phyloP scores from a whole-genome alignment of 768 basidiomycete species.

The Pleurotus platypus region DNA sequence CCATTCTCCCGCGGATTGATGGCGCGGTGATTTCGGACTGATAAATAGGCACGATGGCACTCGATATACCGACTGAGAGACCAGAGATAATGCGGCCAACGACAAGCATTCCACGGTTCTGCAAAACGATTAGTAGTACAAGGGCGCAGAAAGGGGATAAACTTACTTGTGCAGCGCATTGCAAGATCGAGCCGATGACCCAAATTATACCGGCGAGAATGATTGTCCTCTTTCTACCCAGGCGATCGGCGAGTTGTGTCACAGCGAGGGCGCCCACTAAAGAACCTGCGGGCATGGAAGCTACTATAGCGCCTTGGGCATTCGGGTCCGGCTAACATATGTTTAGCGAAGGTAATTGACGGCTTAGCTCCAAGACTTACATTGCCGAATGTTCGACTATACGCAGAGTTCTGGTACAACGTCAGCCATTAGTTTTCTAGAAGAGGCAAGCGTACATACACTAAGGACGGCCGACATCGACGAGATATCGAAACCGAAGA shows the following conservation, averaged over 20 bases:
- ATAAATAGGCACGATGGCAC: conserved; percentile 68
- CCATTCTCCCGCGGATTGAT: conserved; percentile 68
- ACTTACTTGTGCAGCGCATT: conserved; percentile 52
- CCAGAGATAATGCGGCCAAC: conserved; percentile 68
- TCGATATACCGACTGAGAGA: conserved; percentile 62
- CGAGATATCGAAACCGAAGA: conserved; percentile 80
- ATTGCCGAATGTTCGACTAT: conserved; percentile 29
- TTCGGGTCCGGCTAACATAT: conserved; percentile 40
- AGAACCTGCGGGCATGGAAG: conserved; percentile 75
- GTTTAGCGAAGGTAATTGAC: neutral
- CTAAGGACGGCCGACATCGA: conserved; percentile 77
- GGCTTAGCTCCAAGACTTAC: conserved; percentile 19
- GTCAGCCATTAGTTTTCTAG: neutral
- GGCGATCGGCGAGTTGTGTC: conserved; percentile 55
- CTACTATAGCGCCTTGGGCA: conserved; percentile 73
- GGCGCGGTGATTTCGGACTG: conserved; percentile 75
- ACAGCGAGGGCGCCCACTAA: conserved; percentile 64
- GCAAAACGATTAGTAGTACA: neutral
- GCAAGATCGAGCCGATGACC: conserved; percentile 71
- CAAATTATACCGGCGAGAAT: conserved; percentile 67
- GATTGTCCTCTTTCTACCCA: conserved; percentile 66
- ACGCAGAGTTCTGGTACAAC: conserved; percentile 31
- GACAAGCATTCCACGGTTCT: conserved; percentile 77
- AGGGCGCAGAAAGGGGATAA: neutral
- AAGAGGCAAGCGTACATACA: conserved; percentile 24